Conservation (phyloP, 495 filamentous ascomycete species). For the Tuber magnatum region DNA sequence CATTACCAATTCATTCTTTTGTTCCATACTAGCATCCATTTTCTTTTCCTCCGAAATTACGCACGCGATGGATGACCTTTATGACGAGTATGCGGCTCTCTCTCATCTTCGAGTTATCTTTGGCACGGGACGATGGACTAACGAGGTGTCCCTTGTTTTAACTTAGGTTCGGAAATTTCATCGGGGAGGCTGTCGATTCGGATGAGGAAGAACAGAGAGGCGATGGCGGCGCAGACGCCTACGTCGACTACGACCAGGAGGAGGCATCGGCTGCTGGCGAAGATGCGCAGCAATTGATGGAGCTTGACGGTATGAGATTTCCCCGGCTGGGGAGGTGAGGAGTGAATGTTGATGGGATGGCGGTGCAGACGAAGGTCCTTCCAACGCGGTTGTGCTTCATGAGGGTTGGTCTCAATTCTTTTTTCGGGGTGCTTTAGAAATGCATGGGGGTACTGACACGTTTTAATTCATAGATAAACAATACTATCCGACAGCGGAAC, state of each 20-base stretch:
- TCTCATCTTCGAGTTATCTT: not conserved
- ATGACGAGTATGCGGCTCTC: constrained; percentile 60
- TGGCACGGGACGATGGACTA: constrained; percentile 25
- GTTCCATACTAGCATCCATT: not conserved
- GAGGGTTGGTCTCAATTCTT: constrained; percentile 47
- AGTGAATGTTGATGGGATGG: constrained; percentile 24
- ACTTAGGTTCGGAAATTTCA: constrained; percentile 87
- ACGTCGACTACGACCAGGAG: constrained; percentile 68
- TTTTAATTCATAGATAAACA: constrained; percentile 63
- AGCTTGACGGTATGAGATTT: constrained; percentile 64
- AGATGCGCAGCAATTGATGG: constrained; percentile 78
- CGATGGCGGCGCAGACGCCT: constrained; percentile 65
- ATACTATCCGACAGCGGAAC: constrained; percentile 93
- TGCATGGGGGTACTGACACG: constrained; percentile 10
- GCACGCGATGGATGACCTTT: constrained; percentile 67
- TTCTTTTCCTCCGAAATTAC: constrained; percentile 8
- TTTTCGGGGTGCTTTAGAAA: not conserved
- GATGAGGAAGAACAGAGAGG: constrained; percentile 69
- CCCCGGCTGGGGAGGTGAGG: not conserved
- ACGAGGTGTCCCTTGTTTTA: constrained; percentile 18
- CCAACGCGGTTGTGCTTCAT: constrained; percentile 91
- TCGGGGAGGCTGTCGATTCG: constrained; percentile 82
- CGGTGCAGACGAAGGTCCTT: constrained; percentile 67
- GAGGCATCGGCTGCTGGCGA: constrained; percentile 59
- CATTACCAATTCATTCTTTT: not conserved